Percentiles rank a stretch among this genome's conserved stretches.
phyloP scores from a whole-genome alignment of 495 filamentous ascomycete species.

The Daldinia bambusicola region DNA sequence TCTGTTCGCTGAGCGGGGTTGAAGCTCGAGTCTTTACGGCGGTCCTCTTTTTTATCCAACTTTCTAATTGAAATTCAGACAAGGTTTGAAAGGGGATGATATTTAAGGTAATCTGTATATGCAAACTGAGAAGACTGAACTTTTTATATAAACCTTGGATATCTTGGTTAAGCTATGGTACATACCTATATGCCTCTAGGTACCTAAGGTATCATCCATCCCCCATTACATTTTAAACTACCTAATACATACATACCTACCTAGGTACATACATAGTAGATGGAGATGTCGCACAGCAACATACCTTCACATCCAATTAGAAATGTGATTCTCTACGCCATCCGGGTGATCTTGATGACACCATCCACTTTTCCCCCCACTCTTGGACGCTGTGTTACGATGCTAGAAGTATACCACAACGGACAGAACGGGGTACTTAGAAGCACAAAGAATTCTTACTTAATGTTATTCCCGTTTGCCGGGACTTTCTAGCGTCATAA shows the following conservation, averaged over 20 bases:
- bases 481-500: neutral
- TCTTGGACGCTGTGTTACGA: neutral
- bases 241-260: too few relatives aligned
- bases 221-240: too few relatives aligned
- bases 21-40: neutral
- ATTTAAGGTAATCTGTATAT: neutral
- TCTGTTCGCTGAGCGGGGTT: constrained; percentile 1
- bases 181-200: too few relatives aligned
- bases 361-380: constrained; percentile 4
- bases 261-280: too few relatives aligned
- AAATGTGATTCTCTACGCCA: neutral
- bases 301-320: too few relatives aligned
- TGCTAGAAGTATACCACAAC: too few relatives aligned
- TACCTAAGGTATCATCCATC: too few relatives aligned
- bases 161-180: neutral
- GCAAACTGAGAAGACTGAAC: neutral
- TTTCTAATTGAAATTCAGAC: neutral
- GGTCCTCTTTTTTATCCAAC: neutral
- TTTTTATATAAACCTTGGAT: neutral
- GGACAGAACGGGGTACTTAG: too few relatives aligned
- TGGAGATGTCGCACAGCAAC: too few relatives aligned
- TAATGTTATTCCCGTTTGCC: neutral
- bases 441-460: neutral
- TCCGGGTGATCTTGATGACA: neutral
- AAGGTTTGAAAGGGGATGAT: neutral